Conservation (phyloP, 805 yeast genomes). For the Scheffersomyces coipomensis region DNA sequence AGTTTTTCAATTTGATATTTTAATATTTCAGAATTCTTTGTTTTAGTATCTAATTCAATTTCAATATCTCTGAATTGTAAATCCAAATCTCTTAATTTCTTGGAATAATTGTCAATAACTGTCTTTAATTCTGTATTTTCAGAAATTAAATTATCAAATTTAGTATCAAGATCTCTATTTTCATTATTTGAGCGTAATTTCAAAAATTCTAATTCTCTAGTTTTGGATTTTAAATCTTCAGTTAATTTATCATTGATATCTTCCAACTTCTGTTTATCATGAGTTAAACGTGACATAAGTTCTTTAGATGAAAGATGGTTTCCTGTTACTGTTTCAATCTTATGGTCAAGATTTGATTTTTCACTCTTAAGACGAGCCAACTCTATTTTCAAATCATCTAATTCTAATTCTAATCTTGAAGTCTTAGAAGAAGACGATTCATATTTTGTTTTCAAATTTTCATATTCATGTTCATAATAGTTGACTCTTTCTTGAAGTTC, state of each 20-base stretch:
- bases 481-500: constrained; percentile 7
- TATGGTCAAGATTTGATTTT: not conserved
- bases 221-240: not conserved
- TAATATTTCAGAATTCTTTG: not conserved
- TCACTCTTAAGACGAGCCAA: not conserved
- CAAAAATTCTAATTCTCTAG: not conserved
- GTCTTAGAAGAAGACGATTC: not conserved
- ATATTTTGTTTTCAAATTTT: constrained; percentile 11
- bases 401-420: not conserved
- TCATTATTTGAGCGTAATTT: not conserved
- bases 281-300: not conserved
- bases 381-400: not conserved
- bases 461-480: constrained; percentile 17
- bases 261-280: not conserved
- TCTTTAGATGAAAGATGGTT: not conserved
- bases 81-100: not conserved
- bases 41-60: not conserved
- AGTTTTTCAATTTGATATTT: not conserved
- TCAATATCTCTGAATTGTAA: not conserved
- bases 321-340: constrained; percentile 2
- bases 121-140: not conserved
- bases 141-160: not conserved
- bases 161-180: not conserved
- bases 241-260: not conserved
- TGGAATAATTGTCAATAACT: not conserved